Conservation (phyloP, 169 alveolate genomes). For the Sarcocystis neurona region DNA sequence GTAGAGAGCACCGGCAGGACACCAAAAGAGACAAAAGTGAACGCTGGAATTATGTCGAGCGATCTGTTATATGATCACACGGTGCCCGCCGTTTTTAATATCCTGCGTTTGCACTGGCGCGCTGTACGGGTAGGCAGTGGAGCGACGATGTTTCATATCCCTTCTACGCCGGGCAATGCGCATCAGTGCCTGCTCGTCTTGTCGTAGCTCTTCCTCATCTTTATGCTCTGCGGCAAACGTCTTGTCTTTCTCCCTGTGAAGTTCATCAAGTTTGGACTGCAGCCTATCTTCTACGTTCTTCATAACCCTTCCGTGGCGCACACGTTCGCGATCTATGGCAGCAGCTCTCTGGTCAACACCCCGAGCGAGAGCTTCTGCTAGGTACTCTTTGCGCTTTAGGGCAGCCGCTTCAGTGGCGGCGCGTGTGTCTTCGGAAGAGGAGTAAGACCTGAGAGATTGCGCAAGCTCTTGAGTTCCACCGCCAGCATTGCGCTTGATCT, state of each 20-base stretch:
- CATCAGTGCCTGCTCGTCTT: not conserved
- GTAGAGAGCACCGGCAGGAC: too few relatives aligned
- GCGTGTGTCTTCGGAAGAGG: not conserved
- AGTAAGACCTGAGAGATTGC: not conserved
- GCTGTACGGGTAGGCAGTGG: too few relatives aligned
- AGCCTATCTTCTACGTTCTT: not conserved
- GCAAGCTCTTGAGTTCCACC: not conserved
- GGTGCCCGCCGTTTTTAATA: too few relatives aligned
- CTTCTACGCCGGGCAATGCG: too few relatives aligned
- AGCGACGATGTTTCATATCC: too few relatives aligned
- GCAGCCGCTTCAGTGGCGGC: not conserved
- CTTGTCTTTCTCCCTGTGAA: not conserved
- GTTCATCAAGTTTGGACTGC: not conserved
- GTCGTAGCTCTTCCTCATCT: not conserved
- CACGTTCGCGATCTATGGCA: not conserved
- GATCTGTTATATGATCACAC: too few relatives aligned
- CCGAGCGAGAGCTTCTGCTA: not conserved
- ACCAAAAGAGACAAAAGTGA: too few relatives aligned
- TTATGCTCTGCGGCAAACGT: not conserved
- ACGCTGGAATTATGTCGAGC: too few relatives aligned
- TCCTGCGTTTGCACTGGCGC: too few relatives aligned
- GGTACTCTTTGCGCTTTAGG: not conserved
- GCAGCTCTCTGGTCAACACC: not conserved
- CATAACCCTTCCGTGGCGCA: not conserved
- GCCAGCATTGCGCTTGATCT: not conserved